A percentile compares a stretch with the other conserved stretches of the same genome.
phyloP scores from a whole-genome alignment of 768 basidiomycete genomes.

The Calvatia gigantea region DNA sequence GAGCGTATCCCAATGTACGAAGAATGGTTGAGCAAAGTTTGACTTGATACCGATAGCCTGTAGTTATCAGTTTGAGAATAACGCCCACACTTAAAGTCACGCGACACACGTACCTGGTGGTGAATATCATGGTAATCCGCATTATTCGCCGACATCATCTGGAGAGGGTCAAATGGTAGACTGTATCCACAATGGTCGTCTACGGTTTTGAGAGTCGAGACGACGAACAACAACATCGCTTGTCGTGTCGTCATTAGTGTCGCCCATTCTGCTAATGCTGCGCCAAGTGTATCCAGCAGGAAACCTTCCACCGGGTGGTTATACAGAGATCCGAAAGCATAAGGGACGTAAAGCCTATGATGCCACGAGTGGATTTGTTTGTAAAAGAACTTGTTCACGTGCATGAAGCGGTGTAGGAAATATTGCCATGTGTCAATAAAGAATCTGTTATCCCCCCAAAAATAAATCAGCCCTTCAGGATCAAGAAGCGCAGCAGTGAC shows the following conservation, averaged over 20 bases:
- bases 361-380: constrained; percentile 91
- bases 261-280: constrained; percentile 67
- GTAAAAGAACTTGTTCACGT: constrained; percentile 87
- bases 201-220: constrained; percentile 90
- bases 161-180: constrained; percentile 89
- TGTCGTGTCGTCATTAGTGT: constrained; percentile 77
- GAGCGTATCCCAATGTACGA: constrained; percentile 88
- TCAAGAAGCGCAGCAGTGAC: neutral
- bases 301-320: constrained; percentile 97
- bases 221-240: constrained; percentile 74
- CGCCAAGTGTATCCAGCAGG: constrained; percentile 80
- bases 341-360: constrained; percentile 94
- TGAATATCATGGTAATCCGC: constrained; percentile 99
- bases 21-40: constrained; percentile 96
- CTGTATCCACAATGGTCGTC: constrained; percentile 94
- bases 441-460: constrained; percentile 62
- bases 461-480: neutral
- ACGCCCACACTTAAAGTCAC: neutral
- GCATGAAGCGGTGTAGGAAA: constrained; percentile 90
- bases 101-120: constrained; percentile 66
- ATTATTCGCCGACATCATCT: constrained; percentile 82
- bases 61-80: neutral
- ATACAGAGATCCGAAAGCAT: constrained; percentile 95
- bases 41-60: constrained; percentile 85
- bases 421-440: constrained; percentile 98